Evolutionary conservation across 805 yeast species (phyloP).

Genomic region (Candida germanica): DNA sequence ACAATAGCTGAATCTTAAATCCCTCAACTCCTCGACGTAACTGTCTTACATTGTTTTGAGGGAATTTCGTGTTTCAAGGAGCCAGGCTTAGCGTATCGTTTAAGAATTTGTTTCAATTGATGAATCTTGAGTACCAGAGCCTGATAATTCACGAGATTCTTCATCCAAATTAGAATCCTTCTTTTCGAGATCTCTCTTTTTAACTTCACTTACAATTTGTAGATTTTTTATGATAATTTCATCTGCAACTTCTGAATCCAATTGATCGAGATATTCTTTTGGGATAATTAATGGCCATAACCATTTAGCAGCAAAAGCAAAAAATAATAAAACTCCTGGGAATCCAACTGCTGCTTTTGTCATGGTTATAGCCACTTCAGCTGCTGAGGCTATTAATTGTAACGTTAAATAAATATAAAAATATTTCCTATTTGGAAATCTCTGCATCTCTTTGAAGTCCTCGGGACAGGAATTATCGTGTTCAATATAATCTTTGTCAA

Average conservation of each 20-base stretch:
- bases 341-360: slow-evolving; percentile 93
- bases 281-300: slow-evolving; percentile 65
- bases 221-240: slow-evolving; percentile 51
- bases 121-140: neutral
- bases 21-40: no score
- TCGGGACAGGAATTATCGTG: slow-evolving; percentile 36
- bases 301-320: slow-evolving; percentile 57
- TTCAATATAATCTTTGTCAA: slow-evolving; percentile 47
- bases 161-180: slow-evolving; percentile 1
- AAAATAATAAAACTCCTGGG: slow-evolving; percentile 78
- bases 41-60: no score
- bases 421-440: slow-evolving; percentile 39
- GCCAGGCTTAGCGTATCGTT: no score
- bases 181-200: slow-evolving; percentile 2
- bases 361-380: slow-evolving; percentile 81
- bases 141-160: neutral
- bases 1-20: no score
- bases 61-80: no score
- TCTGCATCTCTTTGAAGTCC: slow-evolving; percentile 28
- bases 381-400: slow-evolving; percentile 66
- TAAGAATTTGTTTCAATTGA: neutral
- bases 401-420: slow-evolving; percentile 54
- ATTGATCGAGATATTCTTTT: slow-evolving; percentile 49
- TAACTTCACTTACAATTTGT: slow-evolving; percentile 23
- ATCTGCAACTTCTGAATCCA: slow-evolving; percentile 68